Percentiles rank a stretch among this genome's conserved stretches.
Conservation (phyloP, 208 protist genomes). For the Herpetomonas muscarum region DNA sequence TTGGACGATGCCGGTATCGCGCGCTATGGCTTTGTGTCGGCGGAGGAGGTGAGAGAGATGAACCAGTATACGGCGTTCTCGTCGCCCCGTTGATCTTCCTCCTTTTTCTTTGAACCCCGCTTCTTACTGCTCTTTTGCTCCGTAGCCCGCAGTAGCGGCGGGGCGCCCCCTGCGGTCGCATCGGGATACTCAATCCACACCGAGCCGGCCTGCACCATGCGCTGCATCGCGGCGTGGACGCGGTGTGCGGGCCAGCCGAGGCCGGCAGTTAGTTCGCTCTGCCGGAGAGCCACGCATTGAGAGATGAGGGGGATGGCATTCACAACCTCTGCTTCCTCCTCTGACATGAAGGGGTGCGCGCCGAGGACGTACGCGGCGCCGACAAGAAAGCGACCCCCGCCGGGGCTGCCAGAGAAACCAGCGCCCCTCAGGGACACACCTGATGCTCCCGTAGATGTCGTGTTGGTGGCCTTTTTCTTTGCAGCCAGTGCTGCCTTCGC, state of each 20-base stretch:
- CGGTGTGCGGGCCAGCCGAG: slow-evolving; percentile 71
- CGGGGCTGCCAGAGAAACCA: neutral
- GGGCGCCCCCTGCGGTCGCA: no score
- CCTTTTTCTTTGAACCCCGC: slow-evolving; percentile 1
- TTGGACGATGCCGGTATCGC: no score
- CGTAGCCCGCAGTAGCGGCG: neutral
- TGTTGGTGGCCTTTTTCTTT: no score
- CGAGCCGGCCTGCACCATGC: slow-evolving; percentile 73
- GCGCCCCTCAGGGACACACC: no score
- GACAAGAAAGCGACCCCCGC: neutral
- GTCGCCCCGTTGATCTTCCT: neutral
- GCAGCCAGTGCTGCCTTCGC: no score
- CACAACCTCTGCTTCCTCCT: neutral
- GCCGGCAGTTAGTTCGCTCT: slow-evolving; percentile 28
- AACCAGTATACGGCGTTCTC: slow-evolving; percentile 51
- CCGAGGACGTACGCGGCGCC: neutral
- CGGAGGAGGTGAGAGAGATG: slow-evolving; percentile 36
- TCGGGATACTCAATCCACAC: slow-evolving; percentile 66
- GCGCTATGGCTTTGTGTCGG: neutral
- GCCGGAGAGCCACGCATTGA: slow-evolving; percentile 52
- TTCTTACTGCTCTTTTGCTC: slow-evolving; percentile 2
- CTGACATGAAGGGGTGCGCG: neutral
- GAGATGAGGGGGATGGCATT: slow-evolving; percentile 27
- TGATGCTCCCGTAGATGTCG: no score
- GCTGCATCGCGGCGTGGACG: slow-evolving; percentile 43